Evolutionary conservation across 495 filamentous ascomycete genomes (phyloP), one percentile per base, ranked within the genome.

Genomic region (Talaromyces thailandensis): DNA sequence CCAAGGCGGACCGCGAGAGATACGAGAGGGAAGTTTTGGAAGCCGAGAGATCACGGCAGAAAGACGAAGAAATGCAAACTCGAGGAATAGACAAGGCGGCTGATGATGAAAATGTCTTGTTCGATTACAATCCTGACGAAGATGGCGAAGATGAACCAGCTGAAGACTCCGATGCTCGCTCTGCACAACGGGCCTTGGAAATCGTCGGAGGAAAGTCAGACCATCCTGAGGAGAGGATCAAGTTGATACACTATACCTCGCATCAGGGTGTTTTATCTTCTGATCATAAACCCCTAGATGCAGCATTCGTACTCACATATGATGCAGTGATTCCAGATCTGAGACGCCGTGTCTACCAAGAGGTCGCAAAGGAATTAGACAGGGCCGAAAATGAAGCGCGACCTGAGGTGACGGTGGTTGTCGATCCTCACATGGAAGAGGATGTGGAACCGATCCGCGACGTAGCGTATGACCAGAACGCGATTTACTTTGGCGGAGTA

Each of bases 261-360:
- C 90, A 96, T 68, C 93, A 96, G 70, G 83, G 88, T 25, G 84
- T 98, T 14, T 79, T 89, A 12, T 95, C 95, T 2, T 97, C 93
- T 4, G 95, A 99, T 70, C 95, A 99, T 71, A 99, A 99, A 71
- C 95, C 95, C 0, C 69, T 98, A 9, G 82, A 84, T 63, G 89
- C 90, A 8, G 74, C 89, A 2, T 98, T 97, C 66, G 87, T 82
- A 0, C 70, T 99, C 3, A 84, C 83, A 18, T 96, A 91, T 68
- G 89, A 96, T 63, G 88, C 89, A 3, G 91, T 95, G 6, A 86
- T 93, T 8, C 85, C 91, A 0, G 85, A 92, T 18, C 75, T 95
- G 25, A 96, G 93, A 70, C 81, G 89, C 7, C 88, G 85, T 64
- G 77, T 98, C 4, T 88, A 96, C 59, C 84, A 88, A 66, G 93